A percentile compares a stretch with the other conserved stretches of the same genome.
Conservation (phyloP, 2,329 filamentous ascomycete species). For the Cladosporium halotolerans region DNA sequence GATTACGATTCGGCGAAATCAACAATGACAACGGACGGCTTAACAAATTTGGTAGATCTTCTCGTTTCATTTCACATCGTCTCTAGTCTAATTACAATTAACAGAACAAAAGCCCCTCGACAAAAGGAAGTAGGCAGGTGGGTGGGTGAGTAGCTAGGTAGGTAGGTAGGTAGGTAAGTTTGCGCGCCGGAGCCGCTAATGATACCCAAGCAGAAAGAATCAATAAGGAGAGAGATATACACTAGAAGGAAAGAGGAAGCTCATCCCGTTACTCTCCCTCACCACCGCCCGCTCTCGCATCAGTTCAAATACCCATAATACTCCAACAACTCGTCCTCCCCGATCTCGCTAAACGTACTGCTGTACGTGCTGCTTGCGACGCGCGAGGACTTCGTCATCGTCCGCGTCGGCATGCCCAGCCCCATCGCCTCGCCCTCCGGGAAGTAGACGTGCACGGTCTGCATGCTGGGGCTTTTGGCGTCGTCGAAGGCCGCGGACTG, state of each 20-base stretch:
- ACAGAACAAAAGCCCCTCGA: too few species aligned
- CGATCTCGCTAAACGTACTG: constrained; percentile 7
- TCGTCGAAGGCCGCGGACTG: background rate
- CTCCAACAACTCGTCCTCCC: constrained; percentile 9
- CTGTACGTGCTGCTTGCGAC: background rate
- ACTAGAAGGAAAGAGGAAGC: background rate
- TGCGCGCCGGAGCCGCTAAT: background rate
- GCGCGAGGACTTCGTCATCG: background rate
- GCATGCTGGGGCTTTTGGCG: constrained; percentile 9
- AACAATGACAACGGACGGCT: too few species aligned
- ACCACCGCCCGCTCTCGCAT: background rate
- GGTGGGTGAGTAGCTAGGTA: too few species aligned
- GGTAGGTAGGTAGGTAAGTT: too few species aligned
- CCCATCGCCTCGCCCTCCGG: background rate
- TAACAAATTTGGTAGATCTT: too few species aligned
- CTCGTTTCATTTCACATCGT: too few species aligned
- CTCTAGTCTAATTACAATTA: too few species aligned
- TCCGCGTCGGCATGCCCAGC: background rate
- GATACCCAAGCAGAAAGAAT: background rate
- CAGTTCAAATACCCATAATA: constrained; percentile 6
- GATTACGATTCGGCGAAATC: too few species aligned
- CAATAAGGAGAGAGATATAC: background rate
- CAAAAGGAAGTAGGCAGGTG: too few species aligned
- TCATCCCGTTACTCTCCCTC: background rate
- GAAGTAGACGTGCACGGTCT: constrained; percentile 11